Evolutionary conservation across 108 stramenopile genomes (phyloP).

Genomic region (Nannochloropsis granulata): DNA sequence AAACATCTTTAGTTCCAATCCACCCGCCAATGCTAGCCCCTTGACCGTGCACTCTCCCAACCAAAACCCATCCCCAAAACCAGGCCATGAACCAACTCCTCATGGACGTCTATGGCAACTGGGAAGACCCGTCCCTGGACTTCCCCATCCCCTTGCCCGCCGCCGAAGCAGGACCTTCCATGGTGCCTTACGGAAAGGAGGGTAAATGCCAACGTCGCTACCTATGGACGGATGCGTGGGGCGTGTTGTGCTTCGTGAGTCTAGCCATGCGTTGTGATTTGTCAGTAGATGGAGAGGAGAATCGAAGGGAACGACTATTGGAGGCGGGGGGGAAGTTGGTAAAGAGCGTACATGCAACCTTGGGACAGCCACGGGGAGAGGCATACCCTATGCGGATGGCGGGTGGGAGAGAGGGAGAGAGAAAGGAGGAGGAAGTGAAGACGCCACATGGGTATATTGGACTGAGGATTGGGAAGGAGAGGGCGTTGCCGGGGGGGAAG

Average conservation of each 20-base stretch:
- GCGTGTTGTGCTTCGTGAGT: background rate
- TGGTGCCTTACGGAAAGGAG: background rate
- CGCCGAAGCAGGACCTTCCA: background rate
- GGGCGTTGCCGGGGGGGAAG: background rate
- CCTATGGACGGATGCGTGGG: background rate
- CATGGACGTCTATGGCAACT: background rate
- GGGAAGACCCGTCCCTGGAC: background rate
- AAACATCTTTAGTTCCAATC: too few relatives aligned
- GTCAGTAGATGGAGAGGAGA: background rate
- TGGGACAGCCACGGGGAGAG: background rate
- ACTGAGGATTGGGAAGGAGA: background rate
- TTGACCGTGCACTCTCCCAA: too few relatives aligned
- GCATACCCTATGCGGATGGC: background rate
- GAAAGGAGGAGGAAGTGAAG: background rate
- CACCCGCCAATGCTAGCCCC: too few relatives aligned
- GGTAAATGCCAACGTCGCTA: background rate
- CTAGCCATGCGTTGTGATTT: background rate
- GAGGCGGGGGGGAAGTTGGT: background rate
- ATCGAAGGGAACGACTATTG: background rate
- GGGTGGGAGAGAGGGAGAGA: background rate
- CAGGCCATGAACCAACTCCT: background rate
- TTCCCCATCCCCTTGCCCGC: background rate
- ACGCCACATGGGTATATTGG: background rate
- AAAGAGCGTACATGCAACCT: background rate
- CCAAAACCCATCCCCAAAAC: too few relatives aligned